Conservation (phyloP, 2,329 filamentous ascomycete genomes). For the Curvularia verruculosa region DNA sequence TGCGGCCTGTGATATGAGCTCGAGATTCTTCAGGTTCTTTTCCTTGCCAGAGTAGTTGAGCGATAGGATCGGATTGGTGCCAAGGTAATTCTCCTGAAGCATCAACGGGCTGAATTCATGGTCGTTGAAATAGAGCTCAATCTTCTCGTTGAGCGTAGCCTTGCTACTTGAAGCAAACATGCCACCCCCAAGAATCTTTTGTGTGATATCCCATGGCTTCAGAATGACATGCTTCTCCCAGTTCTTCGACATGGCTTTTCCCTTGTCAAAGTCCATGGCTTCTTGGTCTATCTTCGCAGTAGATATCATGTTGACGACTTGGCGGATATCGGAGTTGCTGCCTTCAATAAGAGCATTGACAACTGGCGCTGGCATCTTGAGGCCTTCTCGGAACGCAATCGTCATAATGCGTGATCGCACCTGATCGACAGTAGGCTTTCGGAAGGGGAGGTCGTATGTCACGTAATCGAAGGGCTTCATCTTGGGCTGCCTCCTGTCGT, state of each 20-base stretch:
- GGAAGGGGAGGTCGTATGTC: constrained; percentile 84
- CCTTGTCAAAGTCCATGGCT: constrained; percentile 80
- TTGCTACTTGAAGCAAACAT: constrained; percentile 86
- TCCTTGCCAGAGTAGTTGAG: constrained; percentile 69
- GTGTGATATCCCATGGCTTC: constrained; percentile 97
- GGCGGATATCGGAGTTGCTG: constrained; percentile 92
- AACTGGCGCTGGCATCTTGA: constrained; percentile 82
- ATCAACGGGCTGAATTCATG: constrained; percentile 97
- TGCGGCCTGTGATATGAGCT: constrained; percentile 84
- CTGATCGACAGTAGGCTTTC: constrained; percentile 86
- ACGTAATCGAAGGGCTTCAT: constrained; percentile 97
- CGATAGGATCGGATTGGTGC: constrained; percentile 74
- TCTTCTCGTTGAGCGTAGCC: constrained; percentile 92
- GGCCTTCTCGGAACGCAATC: constrained; percentile 87
- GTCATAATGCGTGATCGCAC: constrained; percentile 93
- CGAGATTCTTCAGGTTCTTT: constrained; percentile 78
- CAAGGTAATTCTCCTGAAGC: constrained; percentile 97
- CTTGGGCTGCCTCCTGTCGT: constrained; percentile 88
- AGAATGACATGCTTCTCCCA: constrained; percentile 98
- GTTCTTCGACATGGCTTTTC: constrained; percentile 92
- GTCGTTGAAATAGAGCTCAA: constrained; percentile 98
- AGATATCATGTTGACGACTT: constrained; percentile 98
- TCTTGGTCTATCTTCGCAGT: constrained; percentile 87
- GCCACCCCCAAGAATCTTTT: constrained; percentile 86
- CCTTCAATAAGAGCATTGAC: constrained; percentile 95